These are phyloP conservation scores for Tylopilus sp. DNA, from an alignment of 1,284 basidiomycete species.

Conservation along the genomic window DNA sequence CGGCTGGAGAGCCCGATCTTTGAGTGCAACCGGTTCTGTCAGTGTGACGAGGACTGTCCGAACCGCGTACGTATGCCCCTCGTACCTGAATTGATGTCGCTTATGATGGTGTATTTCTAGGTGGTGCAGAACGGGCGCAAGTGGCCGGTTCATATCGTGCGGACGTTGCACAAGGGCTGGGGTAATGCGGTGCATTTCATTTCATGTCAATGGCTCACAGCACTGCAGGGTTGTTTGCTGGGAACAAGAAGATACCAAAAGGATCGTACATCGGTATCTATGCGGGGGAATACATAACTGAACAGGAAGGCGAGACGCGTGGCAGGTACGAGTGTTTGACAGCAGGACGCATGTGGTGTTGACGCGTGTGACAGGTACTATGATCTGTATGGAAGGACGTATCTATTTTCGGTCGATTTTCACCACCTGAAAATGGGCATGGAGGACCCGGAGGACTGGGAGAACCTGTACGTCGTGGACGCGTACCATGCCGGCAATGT, in stretches of 20 bases:
- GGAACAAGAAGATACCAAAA: conserved; percentile 57
- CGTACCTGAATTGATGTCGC: not conserved
- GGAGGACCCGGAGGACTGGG: conserved; percentile 38
- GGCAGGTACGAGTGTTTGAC: conserved; percentile 54
- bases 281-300: conserved; percentile 77
- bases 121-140: conserved; percentile 81
- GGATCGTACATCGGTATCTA: conserved; percentile 84
- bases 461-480: conserved; percentile 62
- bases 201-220: conserved; percentile 9
- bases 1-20: conserved; percentile 65
- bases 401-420: conserved; percentile 82
- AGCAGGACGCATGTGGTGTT: not conserved
- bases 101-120: conserved; percentile 40
- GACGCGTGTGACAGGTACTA: conserved; percentile 55
- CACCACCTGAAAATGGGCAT: conserved; percentile 54
- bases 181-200: conserved; percentile 42
- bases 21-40: conserved; percentile 84
- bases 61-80: conserved; percentile 60
- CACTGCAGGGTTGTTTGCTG: conserved; percentile 64
- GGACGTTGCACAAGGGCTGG: conserved; percentile 79
- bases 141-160: conserved; percentile 58
- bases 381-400: conserved; percentile 75
- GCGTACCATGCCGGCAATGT: conserved; percentile 88
- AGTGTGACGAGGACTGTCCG: conserved; percentile 75
- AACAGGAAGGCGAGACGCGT: conserved; percentile 63